Conservation (phyloP, 768 basidiomycete genomes). For the Russula vinacea region DNA sequence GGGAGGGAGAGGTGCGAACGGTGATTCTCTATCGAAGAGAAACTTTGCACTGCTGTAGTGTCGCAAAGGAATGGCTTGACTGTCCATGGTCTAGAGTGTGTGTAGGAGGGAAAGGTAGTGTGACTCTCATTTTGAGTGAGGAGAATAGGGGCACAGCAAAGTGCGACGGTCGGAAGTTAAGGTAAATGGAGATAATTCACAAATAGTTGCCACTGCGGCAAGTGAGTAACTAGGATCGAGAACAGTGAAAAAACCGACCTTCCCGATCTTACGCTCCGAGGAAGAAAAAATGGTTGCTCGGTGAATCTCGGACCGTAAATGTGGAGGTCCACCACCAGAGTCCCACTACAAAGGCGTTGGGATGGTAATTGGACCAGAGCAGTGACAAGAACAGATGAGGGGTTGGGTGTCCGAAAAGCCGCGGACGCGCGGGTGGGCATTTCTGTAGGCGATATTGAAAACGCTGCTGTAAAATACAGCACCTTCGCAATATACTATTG, state of each 20-base stretch:
- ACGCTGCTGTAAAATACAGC: not conserved
- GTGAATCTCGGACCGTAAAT: not conserved
- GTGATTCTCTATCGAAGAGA: not conserved
- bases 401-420: not conserved
- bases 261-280: not conserved
- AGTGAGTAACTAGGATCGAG: not conserved
- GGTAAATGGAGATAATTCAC: no score
- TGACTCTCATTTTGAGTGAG: not conserved
- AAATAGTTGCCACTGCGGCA: no score
- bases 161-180: not conserved
- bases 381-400: not conserved
- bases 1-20: not conserved
- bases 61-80: not conserved
- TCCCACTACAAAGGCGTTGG: not conserved
- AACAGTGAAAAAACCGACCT: not conserved
- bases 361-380: no score
- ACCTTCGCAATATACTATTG: not conserved
- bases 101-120: not conserved
- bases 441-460: not conserved
- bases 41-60: not conserved
- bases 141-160: no score
- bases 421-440: not conserved
- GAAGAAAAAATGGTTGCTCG: not conserved
- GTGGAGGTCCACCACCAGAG: no score
- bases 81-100: not conserved